Percentiles rank a stretch among this genome's conserved stretches.
Evolutionary conservation across 23 red algal genomes (phyloP).

Genomic region (Gracilariopsis chorda): DNA sequence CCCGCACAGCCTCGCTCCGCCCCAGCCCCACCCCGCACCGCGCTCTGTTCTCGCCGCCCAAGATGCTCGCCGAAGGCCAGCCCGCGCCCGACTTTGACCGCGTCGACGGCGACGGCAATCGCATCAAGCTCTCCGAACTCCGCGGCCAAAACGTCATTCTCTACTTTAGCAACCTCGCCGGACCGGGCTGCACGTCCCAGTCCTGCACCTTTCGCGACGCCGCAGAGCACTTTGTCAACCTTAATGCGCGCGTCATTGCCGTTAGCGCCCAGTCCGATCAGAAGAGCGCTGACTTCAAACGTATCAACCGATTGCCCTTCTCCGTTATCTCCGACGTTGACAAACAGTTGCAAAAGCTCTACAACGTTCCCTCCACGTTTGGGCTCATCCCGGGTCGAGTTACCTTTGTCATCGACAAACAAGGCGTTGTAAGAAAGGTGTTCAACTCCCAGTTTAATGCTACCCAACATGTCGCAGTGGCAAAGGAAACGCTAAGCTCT

Average conservation of each 20-base stretch:
- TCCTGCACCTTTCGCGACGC: conserved; percentile 85
- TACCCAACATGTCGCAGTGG: conserved; percentile 59
- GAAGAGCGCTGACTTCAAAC: conserved; percentile 46
- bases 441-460: conserved; percentile 76
- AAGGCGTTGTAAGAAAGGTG: conserved; percentile 63
- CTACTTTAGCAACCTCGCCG: conserved; percentile 70
- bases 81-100: conserved; percentile 75
- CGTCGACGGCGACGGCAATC: conserved; percentile 70
- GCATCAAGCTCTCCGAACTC: conserved; percentile 52
- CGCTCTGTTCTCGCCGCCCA: not conserved
- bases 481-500: conserved; percentile 53
- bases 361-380: conserved; percentile 77
- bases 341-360: conserved; percentile 68
- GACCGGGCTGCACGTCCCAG: conserved; percentile 79
- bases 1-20: not conserved
- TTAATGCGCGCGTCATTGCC: conserved; percentile 83
- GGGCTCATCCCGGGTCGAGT: conserved; percentile 82
- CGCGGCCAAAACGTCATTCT: conserved; percentile 66
- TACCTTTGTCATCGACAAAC: conserved; percentile 88
- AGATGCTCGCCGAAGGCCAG: conserved; percentile 60
- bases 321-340: conserved; percentile 67
- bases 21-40: not conserved
- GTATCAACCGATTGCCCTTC: conserved; percentile 55
- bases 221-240: conserved; percentile 55
- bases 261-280: conserved; percentile 46